Evolutionary conservation across 2,329 filamentous ascomycete genomes (phyloP).

Genomic region (Arthrobotrys sphaeroides): DNA sequence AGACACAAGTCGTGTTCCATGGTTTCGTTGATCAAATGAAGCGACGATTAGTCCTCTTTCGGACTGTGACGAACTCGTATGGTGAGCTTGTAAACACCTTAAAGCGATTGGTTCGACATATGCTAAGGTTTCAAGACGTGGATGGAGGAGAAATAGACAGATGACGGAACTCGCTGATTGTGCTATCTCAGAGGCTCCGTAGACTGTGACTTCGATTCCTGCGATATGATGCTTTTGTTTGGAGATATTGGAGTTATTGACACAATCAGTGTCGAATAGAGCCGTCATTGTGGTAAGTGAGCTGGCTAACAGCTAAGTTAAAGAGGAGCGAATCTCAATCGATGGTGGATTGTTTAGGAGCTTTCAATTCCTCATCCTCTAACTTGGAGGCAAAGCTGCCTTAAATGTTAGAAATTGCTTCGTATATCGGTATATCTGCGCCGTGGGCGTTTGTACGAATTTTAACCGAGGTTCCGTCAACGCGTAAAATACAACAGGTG

Average conservation of each 20-base stretch:
- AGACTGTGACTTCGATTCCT: slow-evolving; percentile 80
- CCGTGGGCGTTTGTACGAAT: too few species aligned
- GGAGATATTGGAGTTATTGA: slow-evolving; percentile 22
- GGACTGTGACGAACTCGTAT: slow-evolving; percentile 61
- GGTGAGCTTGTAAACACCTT: slow-evolving; percentile 75
- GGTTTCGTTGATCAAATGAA: slow-evolving; percentile 91
- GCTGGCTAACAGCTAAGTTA: background rate
- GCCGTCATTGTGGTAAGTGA: slow-evolving; percentile 10
- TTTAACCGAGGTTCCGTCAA: slow-evolving; percentile 21
- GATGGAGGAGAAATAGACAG: slow-evolving; percentile 91
- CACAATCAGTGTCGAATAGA: slow-evolving; percentile 32
- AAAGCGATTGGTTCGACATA: slow-evolving; percentile 79
- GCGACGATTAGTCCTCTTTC: slow-evolving; percentile 76
- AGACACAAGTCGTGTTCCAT: slow-evolving; percentile 71
- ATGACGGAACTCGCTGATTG: slow-evolving; percentile 68
- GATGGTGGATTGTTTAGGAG: background rate
- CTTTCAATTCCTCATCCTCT: background rate
- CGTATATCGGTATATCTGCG: too few species aligned
- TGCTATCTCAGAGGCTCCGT: slow-evolving; percentile 79
- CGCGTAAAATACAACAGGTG: background rate
- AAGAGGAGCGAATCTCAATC: background rate
- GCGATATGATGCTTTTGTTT: slow-evolving; percentile 68
- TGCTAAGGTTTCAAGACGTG: slow-evolving; percentile 74
- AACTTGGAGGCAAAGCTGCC: background rate
- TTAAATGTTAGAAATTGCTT: too few species aligned